phyloP scores from a whole-genome alignment of 2,329 filamentous ascomycete genomes.

The Plenodomus tracheiphilus region DNA sequence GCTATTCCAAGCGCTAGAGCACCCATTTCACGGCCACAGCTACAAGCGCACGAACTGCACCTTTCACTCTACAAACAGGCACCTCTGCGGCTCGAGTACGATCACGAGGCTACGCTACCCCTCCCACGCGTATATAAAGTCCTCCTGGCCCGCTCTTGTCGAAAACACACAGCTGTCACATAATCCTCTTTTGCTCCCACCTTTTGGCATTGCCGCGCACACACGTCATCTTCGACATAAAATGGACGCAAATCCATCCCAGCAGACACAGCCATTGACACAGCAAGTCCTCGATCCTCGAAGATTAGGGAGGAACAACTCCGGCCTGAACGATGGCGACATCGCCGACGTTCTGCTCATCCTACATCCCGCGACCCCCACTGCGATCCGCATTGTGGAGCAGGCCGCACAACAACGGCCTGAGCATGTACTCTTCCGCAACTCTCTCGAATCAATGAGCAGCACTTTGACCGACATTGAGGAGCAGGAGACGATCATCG shows the following conservation, averaged over 20 bases:
- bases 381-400: constrained; percentile 72
- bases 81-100: background rate
- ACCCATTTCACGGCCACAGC: background rate
- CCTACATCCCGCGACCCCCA: constrained; percentile 75
- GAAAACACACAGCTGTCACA: background rate
- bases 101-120: background rate
- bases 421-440: constrained; percentile 60
- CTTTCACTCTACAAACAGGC: too few relatives aligned
- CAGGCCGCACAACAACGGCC: constrained; percentile 56
- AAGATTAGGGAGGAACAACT: constrained; percentile 76
- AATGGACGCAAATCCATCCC: constrained; percentile 26
- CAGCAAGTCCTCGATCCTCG: constrained; percentile 82
- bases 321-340: constrained; percentile 79
- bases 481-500: constrained; percentile 53
- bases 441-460: constrained; percentile 48
- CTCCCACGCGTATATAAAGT: background rate
- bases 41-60: too few relatives aligned
- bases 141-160: background rate
- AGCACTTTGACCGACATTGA: constrained; percentile 42
- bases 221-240: background rate
- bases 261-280: constrained; percentile 66
- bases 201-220: background rate
- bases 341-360: constrained; percentile 88
- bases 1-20: background rate
- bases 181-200: too few relatives aligned